Base-by-base conservation (phyloP, 257 asterid genomes). In the Ilex aquifolium region DNA sequence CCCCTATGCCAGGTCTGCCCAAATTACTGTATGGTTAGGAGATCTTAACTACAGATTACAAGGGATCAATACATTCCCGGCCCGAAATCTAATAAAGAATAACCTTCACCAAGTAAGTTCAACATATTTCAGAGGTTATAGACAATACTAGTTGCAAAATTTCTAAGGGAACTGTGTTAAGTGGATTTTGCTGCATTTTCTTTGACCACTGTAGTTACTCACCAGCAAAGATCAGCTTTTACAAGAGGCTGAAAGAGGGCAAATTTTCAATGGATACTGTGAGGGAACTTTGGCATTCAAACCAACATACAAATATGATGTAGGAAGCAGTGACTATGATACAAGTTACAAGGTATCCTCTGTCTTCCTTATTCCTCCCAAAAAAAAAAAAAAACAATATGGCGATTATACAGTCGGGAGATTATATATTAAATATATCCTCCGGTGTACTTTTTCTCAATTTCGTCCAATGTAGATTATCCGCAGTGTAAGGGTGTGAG, bases 241-340 rank as follows among this genome's bases (percentile, higher is more conserved):
- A 63, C 90, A 82, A 76, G 92, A 87, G 66, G 95, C 92, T 0
- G 90, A 87, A 71, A 74, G 85, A 72, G 92, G 95, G 46, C 79
- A 82, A 39, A 67, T 84, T 42, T 87, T 87, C 75, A 79, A 70
- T 62, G 95, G 92, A 16, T 87, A 76, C 36, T 73, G 67, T 10
- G 95, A 87, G 63, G 95, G 95, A 48, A 79, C 88, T 31, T 65
- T 82, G 57, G 65, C 80, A 40, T 87, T 84, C 75, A 84, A 84
- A 65, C 95, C 92, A 59, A 82, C 92, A 2, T 87, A 84, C 32
- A 87, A 87, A 56, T 82, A 82, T 64, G 62, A 87, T 64, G 40
- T 71, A 31, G 95, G 95, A 62, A 84, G 86, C 68, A 84, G 70
- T 59, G 79, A 63, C 46, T 87, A 82, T 72, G 95, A 87, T 69